A percentile compares a stretch with the other conserved stretches of the same genome.
Conservation (phyloP, 2,329 filamentous ascomycete genomes). For the Ophiocordyceps camponoti-leonardi region DNA sequence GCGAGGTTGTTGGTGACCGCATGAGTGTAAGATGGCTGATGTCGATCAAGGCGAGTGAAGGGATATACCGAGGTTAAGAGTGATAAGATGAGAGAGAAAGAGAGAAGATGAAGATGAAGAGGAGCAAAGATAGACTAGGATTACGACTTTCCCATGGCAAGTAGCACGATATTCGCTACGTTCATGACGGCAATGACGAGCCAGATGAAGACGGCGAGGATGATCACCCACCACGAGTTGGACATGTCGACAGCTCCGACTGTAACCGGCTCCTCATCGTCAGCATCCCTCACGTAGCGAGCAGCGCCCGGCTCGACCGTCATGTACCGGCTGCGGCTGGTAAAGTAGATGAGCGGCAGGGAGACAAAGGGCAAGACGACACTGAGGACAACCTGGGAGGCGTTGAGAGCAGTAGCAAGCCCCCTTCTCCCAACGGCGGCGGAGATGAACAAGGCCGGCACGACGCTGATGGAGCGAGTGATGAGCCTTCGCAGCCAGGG, state of each 20-base stretch:
- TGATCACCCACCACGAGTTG: conserved; percentile 49
- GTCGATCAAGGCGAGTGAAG: neutral
- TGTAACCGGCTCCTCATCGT: neutral
- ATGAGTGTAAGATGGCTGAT: no score
- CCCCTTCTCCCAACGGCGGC: conserved; percentile 57
- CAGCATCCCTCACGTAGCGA: conserved; percentile 7
- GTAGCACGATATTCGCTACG: conserved; percentile 53
- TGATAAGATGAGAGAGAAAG: neutral
- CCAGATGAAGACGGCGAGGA: conserved; percentile 47
- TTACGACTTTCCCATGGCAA: conserved; percentile 20
- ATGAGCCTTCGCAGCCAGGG: conserved; percentile 68
- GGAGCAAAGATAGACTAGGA: no score
- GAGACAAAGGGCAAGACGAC: conserved; percentile 70
- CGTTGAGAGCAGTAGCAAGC: conserved; percentile 55
- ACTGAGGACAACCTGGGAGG: conserved; percentile 60
- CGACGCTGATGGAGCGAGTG: conserved; percentile 65
- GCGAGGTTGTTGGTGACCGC: no score
- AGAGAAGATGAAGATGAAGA: neutral
- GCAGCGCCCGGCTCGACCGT: conserved; percentile 33
- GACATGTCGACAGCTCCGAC: conserved; percentile 39
- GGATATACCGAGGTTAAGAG: no score
- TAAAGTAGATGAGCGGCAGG: conserved; percentile 74
- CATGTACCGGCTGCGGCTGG: conserved; percentile 66
- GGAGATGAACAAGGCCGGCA: conserved; percentile 69
- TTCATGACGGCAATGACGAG: conserved; percentile 62